Base-by-base conservation (phyloP, 73 alveolate genomes). In the Effrenium voratum region DNA sequence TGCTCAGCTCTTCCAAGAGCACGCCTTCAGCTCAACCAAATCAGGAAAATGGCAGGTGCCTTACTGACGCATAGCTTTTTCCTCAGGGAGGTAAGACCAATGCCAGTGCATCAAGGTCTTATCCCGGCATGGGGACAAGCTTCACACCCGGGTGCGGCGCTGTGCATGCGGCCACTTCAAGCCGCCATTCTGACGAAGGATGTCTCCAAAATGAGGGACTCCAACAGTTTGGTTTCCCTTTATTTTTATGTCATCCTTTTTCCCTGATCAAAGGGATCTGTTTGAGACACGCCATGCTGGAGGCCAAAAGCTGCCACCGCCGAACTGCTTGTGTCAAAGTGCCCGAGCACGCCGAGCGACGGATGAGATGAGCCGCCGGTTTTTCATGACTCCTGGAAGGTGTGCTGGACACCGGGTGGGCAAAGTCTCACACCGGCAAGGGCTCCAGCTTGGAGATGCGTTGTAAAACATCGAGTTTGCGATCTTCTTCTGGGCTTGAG, bases 81-180 rank as follows among this genome's bases (percentile, higher is more conserved):
- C 41, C 79, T 66, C 79, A 16, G 79, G 15, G 79, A 66, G 30
- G 44, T 63, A 3, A 5, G 59, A 63, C 24, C 44, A 73, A n/a
- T 2, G 19, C 38, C 12, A 36, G 55, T 47, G 15, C 44, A 59
- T 22, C 30, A 5, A 76, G 87, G 87, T 76, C 87, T 2, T 76
- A 76, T 80, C 91, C 91, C 46, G 92, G 92, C n/a, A 82, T 82
- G 92, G 92, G 92, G 30, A 73, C 92, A 32, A 82, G 92, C 92
- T 82, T 82, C 92, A 82, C 76, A 16, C 92, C 92, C 16, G 92
- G 92, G 92, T 26, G 19, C 19, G 92, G 50, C 36, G 49, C 92
- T n/a, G n/a, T n/a, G n/a, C n/a, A n/a, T n/a, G n/a, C n/a, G n/a
- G n/a, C n/a, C n/a, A n/a, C n/a, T n/a, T n/a, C n/a, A n/a, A n/a